These are phyloP conservation scores for Cadophora gregata DNA, from an alignment of 2,329 filamentous ascomycete species.

Conservation along the genomic window DNA sequence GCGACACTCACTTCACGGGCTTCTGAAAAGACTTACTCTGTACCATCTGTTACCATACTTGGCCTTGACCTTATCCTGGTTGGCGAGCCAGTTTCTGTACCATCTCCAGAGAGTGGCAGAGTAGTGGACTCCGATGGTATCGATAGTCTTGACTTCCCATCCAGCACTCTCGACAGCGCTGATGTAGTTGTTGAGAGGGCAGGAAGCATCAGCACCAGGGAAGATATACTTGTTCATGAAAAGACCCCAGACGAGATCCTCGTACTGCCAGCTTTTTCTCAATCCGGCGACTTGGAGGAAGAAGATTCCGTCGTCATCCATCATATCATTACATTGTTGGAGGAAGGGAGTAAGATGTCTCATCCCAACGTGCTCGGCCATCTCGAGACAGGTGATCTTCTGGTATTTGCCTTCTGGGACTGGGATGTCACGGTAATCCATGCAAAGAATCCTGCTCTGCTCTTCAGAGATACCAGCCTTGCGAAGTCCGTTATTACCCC, in stretches of 20 bases:
- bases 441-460: conserved; percentile 91
- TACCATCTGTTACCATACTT: conserved; percentile 98
- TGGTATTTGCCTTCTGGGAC: conserved; percentile 80
- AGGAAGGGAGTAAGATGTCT: conserved; percentile 84
- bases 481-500: conserved; percentile 90
- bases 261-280: conserved; percentile 95
- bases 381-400: conserved; percentile 97
- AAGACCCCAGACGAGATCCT: conserved; percentile 96
- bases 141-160: conserved; percentile 89
- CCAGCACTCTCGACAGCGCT: conserved; percentile 84
- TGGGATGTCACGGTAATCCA: conserved; percentile 96
- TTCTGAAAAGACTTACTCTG: conserved; percentile 66
- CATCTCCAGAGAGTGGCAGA: conserved; percentile 96
- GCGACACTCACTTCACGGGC: conserved; percentile 20
- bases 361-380: conserved; percentile 98
- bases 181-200: conserved; percentile 86
- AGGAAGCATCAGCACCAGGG: conserved; percentile 94
- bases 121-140: conserved; percentile 97
- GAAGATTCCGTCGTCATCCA: conserved; percentile 94
- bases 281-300: conserved; percentile 96
- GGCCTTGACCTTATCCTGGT: conserved; percentile 87
- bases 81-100: conserved; percentile 98
- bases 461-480: conserved; percentile 81
- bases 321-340: conserved; percentile 89
- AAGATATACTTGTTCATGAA: conserved; percentile 99